A percentile compares a stretch with the other conserved stretches of the same genome.
These are phyloP conservation scores for Pichia sp. DNA, from an alignment of 1,139 yeast genomes.

Conservation along the genomic window DNA sequence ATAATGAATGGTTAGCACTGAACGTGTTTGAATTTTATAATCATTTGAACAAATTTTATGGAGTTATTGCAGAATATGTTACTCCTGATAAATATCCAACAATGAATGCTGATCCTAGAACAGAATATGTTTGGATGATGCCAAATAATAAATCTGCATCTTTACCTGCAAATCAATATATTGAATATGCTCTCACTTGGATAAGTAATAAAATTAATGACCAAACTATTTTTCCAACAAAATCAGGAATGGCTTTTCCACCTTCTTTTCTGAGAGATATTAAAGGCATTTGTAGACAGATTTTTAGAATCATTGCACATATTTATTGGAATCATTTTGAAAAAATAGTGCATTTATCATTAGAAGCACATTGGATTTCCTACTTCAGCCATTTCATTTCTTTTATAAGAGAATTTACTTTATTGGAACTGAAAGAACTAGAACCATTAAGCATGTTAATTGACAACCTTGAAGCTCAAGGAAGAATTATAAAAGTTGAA, in stretches of 20 bases:
- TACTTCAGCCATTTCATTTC: constrained; percentile 94
- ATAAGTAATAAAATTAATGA: constrained; percentile 82
- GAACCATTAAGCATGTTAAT: constrained; percentile 74
- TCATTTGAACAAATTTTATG: constrained; percentile 80
- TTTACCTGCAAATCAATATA: constrained; percentile 88
- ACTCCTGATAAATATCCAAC: constrained; percentile 86
- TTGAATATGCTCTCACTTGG: constrained; percentile 89
- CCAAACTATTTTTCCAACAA: constrained; percentile 86
- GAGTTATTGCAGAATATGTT: constrained; percentile 79
- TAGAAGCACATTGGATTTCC: constrained; percentile 98
- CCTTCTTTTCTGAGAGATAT: constrained; percentile 76
- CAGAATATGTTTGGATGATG: constrained; percentile 90
- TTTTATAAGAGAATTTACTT: constrained; percentile 74
- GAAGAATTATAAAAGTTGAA: constrained; percentile 49
- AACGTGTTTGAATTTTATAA: constrained; percentile 87
- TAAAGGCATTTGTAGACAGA: constrained; percentile 80
- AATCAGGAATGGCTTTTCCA: constrained; percentile 89
- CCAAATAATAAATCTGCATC: constrained; percentile 69
- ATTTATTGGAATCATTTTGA: constrained; percentile 93
- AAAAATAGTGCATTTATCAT: constrained; percentile 75
- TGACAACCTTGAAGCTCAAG: constrained; percentile 75
- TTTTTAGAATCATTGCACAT: constrained; percentile 96
- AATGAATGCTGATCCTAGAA: constrained; percentile 92
- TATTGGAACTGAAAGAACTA: constrained; percentile 72
- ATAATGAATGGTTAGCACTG: constrained; percentile 92